These are phyloP conservation scores for Ogataea allantospora DNA, from an alignment of 805 yeast genomes.

Conservation along the genomic window DNA sequence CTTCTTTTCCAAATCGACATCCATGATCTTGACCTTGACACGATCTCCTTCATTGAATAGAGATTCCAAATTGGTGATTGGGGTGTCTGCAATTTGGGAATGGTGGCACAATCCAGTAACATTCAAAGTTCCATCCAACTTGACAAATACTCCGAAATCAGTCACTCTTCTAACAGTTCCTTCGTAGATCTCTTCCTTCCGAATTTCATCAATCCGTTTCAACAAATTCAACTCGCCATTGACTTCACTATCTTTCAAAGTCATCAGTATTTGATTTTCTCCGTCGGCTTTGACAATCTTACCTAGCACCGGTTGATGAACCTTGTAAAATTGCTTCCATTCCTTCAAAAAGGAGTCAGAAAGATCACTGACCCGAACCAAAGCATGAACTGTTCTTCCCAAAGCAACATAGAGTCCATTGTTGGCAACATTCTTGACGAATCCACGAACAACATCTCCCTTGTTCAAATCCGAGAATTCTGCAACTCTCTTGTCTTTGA, in stretches of 20 bases:
- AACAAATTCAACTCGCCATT: slow-evolving; percentile 61
- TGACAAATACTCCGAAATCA: slow-evolving; percentile 89
- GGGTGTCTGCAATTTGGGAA: slow-evolving; percentile 75
- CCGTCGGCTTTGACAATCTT: slow-evolving; percentile 63
- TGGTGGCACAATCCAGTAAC: slow-evolving; percentile 87
- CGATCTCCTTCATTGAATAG: slow-evolving; percentile 87
- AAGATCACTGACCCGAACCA: slow-evolving; percentile 76
- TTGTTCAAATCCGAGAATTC: slow-evolving; percentile 53
- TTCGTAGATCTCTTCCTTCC: slow-evolving; percentile 67
- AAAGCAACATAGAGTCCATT: slow-evolving; percentile 77
- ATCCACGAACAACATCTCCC: slow-evolving; percentile 81
- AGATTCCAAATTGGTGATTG: slow-evolving; percentile 52
- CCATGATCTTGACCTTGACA: slow-evolving; percentile 80
- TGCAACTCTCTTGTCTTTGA: slow-evolving; percentile 49
- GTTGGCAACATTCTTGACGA: slow-evolving; percentile 68
- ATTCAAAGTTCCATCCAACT: slow-evolving; percentile 68
- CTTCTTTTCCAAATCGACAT: slow-evolving; percentile 59
- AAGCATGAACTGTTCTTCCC: slow-evolving; percentile 68
- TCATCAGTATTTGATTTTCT: slow-evolving; percentile 66
- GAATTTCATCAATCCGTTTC: slow-evolving; percentile 65
- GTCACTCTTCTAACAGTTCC: slow-evolving; percentile 77
- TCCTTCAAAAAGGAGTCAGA: slow-evolving; percentile 81
- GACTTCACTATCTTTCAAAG: slow-evolving; percentile 78
- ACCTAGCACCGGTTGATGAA: slow-evolving; percentile 72
- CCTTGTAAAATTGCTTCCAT: slow-evolving; percentile 77